Conservation (phyloP, 495 filamentous ascomycete genomes). For the Jackrogersella multiformis region DNA sequence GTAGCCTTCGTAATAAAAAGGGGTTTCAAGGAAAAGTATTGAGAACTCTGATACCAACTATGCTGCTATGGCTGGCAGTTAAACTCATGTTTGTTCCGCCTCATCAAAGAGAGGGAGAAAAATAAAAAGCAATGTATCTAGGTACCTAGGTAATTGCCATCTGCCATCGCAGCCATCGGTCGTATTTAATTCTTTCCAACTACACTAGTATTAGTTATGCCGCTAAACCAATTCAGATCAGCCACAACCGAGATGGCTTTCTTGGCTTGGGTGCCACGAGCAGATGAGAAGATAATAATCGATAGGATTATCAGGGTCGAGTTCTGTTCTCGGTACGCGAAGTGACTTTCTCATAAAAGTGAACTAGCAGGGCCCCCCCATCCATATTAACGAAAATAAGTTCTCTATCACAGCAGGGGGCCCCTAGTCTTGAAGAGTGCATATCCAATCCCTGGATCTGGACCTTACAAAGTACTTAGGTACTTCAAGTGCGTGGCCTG, state of each 20-base stretch:
- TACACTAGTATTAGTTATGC: no score
- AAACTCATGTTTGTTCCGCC: constrained; percentile 8
- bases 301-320: constrained; percentile 23
- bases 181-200: constrained; percentile 21
- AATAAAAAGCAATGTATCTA: no score
- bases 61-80: background rate
- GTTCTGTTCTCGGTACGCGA: constrained; percentile 29
- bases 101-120: constrained; percentile 12
- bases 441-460: constrained; percentile 42
- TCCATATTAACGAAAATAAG: constrained; percentile 21
- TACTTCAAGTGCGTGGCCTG: constrained; percentile 23
- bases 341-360: constrained; percentile 18
- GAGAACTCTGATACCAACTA: constrained; percentile 5
- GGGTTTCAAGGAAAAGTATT: constrained; percentile 28
- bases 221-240: constrained; percentile 12
- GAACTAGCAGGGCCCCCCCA: constrained; percentile 1
- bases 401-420: constrained; percentile 35
- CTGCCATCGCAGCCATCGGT: constrained; percentile 11
- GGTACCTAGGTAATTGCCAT: no score
- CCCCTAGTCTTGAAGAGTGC: constrained; percentile 35
- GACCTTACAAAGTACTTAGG: no score
- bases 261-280: constrained; percentile 31
- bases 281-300: constrained; percentile 16
- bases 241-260: constrained; percentile 34
- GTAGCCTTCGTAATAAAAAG: constrained; percentile 27